phyloP scores from a whole-genome alignment of 2,329 filamentous ascomycete genomes.

The Ilyonectria mors-panacis region DNA sequence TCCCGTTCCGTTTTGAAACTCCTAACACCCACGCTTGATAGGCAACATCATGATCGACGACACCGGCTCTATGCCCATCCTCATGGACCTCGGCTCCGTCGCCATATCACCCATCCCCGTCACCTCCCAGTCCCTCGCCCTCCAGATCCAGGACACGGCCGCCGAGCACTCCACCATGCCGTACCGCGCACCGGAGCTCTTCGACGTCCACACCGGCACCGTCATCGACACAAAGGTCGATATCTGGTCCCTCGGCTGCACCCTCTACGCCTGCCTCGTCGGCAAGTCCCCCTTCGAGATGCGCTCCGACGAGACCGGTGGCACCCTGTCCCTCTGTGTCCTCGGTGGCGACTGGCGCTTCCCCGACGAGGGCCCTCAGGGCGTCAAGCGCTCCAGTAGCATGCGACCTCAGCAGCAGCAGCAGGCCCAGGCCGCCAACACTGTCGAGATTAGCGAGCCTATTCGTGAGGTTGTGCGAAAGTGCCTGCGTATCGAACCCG shows the following conservation, averaged over 20 bases:
- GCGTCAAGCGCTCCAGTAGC: slow-evolving; percentile 63
- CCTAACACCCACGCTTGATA: slow-evolving; percentile 46
- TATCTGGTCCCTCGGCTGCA: slow-evolving; percentile 98
- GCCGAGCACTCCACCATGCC: slow-evolving; percentile 99
- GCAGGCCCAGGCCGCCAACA: slow-evolving; percentile 48
- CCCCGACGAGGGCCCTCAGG: slow-evolving; percentile 84
- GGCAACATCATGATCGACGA: slow-evolving; percentile 99
- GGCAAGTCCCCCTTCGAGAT: slow-evolving; percentile 98
- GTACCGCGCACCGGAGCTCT: slow-evolving; percentile 96
- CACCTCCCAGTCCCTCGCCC: slow-evolving; percentile 89
- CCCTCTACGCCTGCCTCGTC: slow-evolving; percentile 95
- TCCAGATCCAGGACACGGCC: slow-evolving; percentile 93
- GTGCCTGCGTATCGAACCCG: slow-evolving; percentile 89
- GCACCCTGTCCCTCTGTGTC: slow-evolving; percentile 92
- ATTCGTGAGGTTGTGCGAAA: slow-evolving; percentile 90
- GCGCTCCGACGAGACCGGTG: slow-evolving; percentile 95
- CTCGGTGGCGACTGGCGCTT: slow-evolving; percentile 97
- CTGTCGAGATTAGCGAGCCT: slow-evolving; percentile 79
- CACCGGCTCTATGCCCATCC: slow-evolving; percentile 86
- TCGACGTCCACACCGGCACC: slow-evolving; percentile 95
- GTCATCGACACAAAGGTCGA: slow-evolving; percentile 97
- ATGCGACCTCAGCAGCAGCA: slow-evolving; percentile 52
- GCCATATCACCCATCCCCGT: slow-evolving; percentile 90
- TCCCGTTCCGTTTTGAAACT: not conserved
- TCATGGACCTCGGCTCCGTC: slow-evolving; percentile 97